Percentiles rank a stretch among this genome's conserved stretches.
Evolutionary conservation across 495 filamentous ascomycete species (phyloP).

Genomic region (Durotheca rogersii): DNA sequence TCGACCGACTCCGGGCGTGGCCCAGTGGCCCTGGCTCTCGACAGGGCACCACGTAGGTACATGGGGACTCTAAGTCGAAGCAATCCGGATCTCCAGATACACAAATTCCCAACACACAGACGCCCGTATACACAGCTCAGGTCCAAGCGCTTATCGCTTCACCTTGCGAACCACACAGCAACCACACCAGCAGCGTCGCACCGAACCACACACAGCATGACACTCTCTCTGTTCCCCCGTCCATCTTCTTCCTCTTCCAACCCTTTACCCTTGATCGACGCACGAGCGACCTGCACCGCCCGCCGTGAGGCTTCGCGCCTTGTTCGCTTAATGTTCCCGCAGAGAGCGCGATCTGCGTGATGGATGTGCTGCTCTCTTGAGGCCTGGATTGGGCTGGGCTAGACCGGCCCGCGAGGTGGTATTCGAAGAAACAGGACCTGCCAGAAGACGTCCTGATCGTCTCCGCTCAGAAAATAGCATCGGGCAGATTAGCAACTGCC

Average conservation of each 20-base stretch:
- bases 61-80: too few species aligned
- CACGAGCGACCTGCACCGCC: slow-evolving; percentile 8
- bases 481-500: too few species aligned
- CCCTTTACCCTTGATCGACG: slow-evolving; percentile 7
- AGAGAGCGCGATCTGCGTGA: slow-evolving; percentile 9
- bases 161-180: neutral
- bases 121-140: too few species aligned
- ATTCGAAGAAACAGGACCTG: slow-evolving; percentile 13
- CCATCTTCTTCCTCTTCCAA: neutral
- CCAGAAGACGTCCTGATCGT: neutral
- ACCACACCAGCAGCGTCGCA: neutral
- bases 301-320: slow-evolving; percentile 9
- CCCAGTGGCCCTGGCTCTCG: too few species aligned
- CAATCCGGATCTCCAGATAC: too few species aligned
- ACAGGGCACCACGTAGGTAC: too few species aligned
- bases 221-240: neutral
- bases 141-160: too few species aligned
- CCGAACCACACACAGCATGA: neutral
- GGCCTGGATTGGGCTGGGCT: slow-evolving; percentile 20
- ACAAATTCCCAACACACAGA: too few species aligned
- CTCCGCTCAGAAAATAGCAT: too few species aligned
- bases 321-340: slow-evolving; percentile 12
- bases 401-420: slow-evolving; percentile 14
- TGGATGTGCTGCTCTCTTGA: too few species aligned
- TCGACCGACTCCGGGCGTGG: too few species aligned